Evolutionary conservation across 331 rosid genomes (phyloP).

Genomic region (Stylosanthes scabra): DNA sequence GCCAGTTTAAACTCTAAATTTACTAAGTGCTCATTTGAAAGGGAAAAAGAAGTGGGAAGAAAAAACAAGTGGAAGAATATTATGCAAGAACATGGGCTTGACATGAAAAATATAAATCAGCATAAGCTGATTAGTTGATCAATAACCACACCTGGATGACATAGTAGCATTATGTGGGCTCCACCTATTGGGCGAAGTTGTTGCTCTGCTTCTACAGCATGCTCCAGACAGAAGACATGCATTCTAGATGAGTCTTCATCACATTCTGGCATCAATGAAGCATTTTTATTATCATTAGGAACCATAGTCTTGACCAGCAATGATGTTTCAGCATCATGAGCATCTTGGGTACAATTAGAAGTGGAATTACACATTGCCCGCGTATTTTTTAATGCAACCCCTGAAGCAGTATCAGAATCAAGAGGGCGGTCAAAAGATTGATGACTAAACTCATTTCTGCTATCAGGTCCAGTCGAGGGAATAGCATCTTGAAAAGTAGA

Average conservation of each 20-base stretch:
- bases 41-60: too few relatives aligned
- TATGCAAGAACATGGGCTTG: conserved; percentile 28
- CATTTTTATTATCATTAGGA: conserved; percentile 45
- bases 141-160: conserved; percentile 87
- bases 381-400: conserved; percentile 45
- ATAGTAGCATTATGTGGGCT: conserved; percentile 73
- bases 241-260: conserved; percentile 84
- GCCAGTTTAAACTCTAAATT: conserved; percentile 20
- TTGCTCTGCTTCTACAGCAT: conserved; percentile 86
- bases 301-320: conserved; percentile 46
- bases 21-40: not conserved
- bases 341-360: conserved; percentile 46
- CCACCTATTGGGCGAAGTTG: conserved; percentile 88
- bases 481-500: conserved; percentile 45
- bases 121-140: conserved; percentile 26
- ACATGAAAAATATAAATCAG: conserved; percentile 26
- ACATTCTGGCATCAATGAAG: conserved; percentile 52
- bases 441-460: conserved; percentile 42
- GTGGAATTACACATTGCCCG: conserved; percentile 41
- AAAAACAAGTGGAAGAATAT: not conserved
- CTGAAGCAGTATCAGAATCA: conserved; percentile 50
- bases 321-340: conserved; percentile 53
- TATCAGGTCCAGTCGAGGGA: conserved; percentile 40
- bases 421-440: conserved; percentile 48
- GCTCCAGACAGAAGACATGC: conserved; percentile 96